phyloP scores from a whole-genome alignment of 2,329 filamentous ascomycete species.

The Calonectria leucothoes region DNA sequence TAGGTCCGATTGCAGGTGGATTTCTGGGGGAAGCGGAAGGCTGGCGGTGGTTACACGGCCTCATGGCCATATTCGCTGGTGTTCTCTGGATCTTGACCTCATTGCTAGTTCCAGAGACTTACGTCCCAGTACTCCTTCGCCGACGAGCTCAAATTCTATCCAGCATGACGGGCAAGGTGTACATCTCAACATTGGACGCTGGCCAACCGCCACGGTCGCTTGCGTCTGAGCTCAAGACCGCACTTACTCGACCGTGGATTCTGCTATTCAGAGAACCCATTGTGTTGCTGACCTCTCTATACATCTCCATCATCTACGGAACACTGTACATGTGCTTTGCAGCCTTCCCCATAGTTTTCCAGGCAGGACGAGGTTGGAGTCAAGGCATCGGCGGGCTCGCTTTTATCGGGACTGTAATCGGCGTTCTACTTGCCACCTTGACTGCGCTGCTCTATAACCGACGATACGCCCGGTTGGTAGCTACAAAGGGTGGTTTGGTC shows the following conservation, averaged over 20 bases:
- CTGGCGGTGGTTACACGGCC: slow-evolving; percentile 62
- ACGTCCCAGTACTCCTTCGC: slow-evolving; percentile 41
- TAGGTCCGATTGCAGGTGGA: slow-evolving; percentile 65
- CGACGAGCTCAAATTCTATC: slow-evolving; percentile 36
- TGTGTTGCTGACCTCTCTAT: slow-evolving; percentile 71
- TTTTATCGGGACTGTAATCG: slow-evolving; percentile 76
- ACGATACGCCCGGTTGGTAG: slow-evolving; percentile 40
- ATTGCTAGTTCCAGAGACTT: slow-evolving; percentile 54
- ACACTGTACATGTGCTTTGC: slow-evolving; percentile 69
- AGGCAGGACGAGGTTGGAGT: slow-evolving; percentile 68
- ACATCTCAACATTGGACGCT: slow-evolving; percentile 54
- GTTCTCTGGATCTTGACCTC: slow-evolving; percentile 46
- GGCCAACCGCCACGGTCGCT: slow-evolving; percentile 47
- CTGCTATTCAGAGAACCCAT: slow-evolving; percentile 78
- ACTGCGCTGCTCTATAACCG: slow-evolving; percentile 49
- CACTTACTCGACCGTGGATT: slow-evolving; percentile 70
- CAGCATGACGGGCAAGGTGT: slow-evolving; percentile 31
- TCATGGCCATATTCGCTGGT: slow-evolving; percentile 55
- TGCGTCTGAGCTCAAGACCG: slow-evolving; percentile 58
- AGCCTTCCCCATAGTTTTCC: slow-evolving; percentile 74
- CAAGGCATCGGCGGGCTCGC: slow-evolving; percentile 70
- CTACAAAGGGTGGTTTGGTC: slow-evolving; percentile 48
- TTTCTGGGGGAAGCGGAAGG: slow-evolving; percentile 66
- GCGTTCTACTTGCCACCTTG: slow-evolving; percentile 58
- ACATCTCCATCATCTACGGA: slow-evolving; percentile 71